Evolutionary conservation across 1,139 yeast genomes (phyloP), one percentile per base, ranked within the genome.

Genomic region (Kodamaea sp.): DNA sequence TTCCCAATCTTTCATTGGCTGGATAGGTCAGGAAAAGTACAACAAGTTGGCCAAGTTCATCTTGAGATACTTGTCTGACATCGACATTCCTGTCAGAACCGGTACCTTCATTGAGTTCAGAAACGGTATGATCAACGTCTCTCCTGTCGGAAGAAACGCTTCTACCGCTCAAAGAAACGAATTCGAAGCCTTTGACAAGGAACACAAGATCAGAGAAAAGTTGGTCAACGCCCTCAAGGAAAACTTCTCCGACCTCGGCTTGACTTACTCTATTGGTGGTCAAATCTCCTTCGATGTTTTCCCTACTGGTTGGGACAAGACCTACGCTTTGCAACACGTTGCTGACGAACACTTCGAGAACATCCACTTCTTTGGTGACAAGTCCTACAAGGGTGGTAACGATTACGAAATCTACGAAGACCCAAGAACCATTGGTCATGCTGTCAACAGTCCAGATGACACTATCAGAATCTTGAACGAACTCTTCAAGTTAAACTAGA

Each of bases 291-390:
- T 92, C 58, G 99, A 92, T 58, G 98, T 92, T 48, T 92, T 92
- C 90, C 99, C 99, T 70, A 86, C 96, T 47, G 99, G 99, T 57
- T 92, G 99, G 99, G 98, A 92, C 68, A 92, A 94, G 80, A 94
- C 98, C 44, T 94, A 90, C 73, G 87, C 96, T 68, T 80, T 94
- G 60, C 89, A 83, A 66, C 98, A 90, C 69, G 90, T 92, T 53
- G 89, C 70, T 54, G 67, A 73, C 44, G 97, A 90, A 67, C 80
- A 83, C 46, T 94, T 90, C 71, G 74, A 82, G 59, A 75, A 79
- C 51, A 88, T 92, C 55, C 97, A 92, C 75, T 94, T 94, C 80
- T 92, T 92, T 59, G 98, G 99, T 69, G 99, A 92, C 77, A 92
- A 92, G 78, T 78, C 96, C 49, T 85, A 84, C 74, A 71, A 87